Conservation (phyloP, 306 rosid species). For the Myrica gale region DNA sequence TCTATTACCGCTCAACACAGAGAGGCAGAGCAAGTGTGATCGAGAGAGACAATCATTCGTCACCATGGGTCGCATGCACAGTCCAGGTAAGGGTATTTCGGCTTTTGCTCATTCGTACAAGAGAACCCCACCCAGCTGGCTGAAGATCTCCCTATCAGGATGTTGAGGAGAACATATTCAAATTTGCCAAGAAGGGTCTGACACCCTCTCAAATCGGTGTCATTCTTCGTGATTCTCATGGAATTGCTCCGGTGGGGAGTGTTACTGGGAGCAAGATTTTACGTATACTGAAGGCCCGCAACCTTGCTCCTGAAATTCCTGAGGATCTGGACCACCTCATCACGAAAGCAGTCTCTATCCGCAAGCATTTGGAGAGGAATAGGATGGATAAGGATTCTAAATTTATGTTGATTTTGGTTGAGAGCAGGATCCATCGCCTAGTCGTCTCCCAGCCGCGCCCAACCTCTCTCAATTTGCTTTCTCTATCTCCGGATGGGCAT, state of each 20-base stretch:
- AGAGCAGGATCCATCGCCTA: conserved; percentile 87
- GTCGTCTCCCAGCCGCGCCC: conserved; percentile 1
- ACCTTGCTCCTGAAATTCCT: conserved; percentile 87
- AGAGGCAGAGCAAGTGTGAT: background rate
- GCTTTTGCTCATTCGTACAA: conserved; percentile 79
- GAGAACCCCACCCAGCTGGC: conserved; percentile 77
- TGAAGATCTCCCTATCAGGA: conserved; percentile 70
- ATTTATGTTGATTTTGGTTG: conserved; percentile 81
- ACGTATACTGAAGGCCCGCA: conserved; percentile 78
- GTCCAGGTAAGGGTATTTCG: conserved; percentile 87
- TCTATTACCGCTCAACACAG: conserved; percentile 12
- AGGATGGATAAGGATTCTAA: conserved; percentile 89
- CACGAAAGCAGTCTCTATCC: conserved; percentile 77
- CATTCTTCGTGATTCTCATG: conserved; percentile 83
- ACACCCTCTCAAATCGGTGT: conserved; percentile 95
- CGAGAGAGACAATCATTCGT: conserved; percentile 10
- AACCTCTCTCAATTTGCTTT: too few species aligned
- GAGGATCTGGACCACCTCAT: conserved; percentile 93
- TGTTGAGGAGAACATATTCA: conserved; percentile 80
- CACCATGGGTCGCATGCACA: conserved; percentile 88
- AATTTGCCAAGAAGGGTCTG: conserved; percentile 89
- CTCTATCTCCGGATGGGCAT: too few species aligned
- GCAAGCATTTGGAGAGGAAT: conserved; percentile 91
- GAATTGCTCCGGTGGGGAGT: conserved; percentile 74
- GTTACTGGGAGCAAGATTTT: conserved; percentile 75